phyloP scores from a whole-genome alignment of 78 protist species.

The Tieghemostelium lacteum region DNA sequence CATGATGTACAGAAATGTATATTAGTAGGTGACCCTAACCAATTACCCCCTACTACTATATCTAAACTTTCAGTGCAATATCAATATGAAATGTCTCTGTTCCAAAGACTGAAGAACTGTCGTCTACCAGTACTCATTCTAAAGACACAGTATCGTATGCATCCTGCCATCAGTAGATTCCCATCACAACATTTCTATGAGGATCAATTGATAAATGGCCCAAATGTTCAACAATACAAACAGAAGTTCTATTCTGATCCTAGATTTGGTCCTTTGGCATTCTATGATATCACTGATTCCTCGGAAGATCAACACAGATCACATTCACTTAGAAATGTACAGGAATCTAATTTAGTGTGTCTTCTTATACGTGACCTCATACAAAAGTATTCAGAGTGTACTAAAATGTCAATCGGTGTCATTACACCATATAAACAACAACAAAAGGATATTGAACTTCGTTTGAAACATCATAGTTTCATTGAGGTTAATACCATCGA shows the following conservation, averaged over 20 bases:
- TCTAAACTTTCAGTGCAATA: slow-evolving; percentile 21
- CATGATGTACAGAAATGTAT: slow-evolving; percentile 71
- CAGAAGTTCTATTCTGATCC: slow-evolving; percentile 4
- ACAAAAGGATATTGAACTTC: not conserved
- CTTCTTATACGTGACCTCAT: not conserved
- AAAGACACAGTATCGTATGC: slow-evolving; percentile 92
- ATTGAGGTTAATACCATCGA: slow-evolving; percentile 85
- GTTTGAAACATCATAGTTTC: not conserved
- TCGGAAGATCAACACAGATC: not conserved
- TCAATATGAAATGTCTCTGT: slow-evolving; percentile 68
- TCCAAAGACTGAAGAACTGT: slow-evolving; percentile 45
- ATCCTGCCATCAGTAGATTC: slow-evolving; percentile 82
- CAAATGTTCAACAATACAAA: not conserved
- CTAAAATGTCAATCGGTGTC: slow-evolving; percentile 81
- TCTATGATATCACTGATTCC: slow-evolving; percentile 28
- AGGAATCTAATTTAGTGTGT: slow-evolving; percentile 28
- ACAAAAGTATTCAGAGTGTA: not conserved
- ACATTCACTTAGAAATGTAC: slow-evolving; percentile 25
- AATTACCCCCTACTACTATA: slow-evolving; percentile 89
- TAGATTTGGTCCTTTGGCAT: slow-evolving; percentile 17
- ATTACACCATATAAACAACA: slow-evolving; percentile 93
- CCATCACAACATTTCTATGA: slow-evolving; percentile 85
- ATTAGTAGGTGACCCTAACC: slow-evolving; percentile 92
- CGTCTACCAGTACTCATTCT: slow-evolving; percentile 26
- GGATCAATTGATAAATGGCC: slow-evolving; percentile 71